Percentiles rank a stretch among this genome's conserved stretches.
phyloP scores from a whole-genome alignment of 2,329 filamentous ascomycete genomes.

The Paraphoma sp. region DNA sequence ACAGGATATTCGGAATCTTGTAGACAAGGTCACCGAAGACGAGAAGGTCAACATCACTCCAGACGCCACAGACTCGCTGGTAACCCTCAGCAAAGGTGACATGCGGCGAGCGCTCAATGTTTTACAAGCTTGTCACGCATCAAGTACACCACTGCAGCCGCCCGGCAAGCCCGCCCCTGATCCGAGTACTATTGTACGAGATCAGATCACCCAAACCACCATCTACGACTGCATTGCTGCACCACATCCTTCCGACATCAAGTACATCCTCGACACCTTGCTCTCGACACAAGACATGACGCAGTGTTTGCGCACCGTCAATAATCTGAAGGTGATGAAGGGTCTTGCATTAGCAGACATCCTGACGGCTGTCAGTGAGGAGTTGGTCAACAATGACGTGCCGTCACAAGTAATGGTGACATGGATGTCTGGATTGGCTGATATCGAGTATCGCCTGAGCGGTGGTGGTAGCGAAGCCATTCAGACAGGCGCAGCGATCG shows the following conservation, averaged over 20 bases:
- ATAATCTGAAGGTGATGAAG: constrained; percentile 82
- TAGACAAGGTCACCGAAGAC: constrained; percentile 88
- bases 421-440: constrained; percentile 89
- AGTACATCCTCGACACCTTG: constrained; percentile 81
- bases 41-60: constrained; percentile 83
- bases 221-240: constrained; percentile 99
- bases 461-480: constrained; percentile 86
- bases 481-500: constrained; percentile 92
- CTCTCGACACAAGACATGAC: constrained; percentile 87
- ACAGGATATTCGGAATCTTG: constrained; percentile 79
- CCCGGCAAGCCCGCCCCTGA: constrained; percentile 55
- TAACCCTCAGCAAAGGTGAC: constrained; percentile 89
- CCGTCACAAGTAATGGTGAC: constrained; percentile 84
- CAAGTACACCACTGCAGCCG: constrained; percentile 68
- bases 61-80: constrained; percentile 82
- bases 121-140: constrained; percentile 93
- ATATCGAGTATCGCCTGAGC: constrained; percentile 90
- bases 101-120: constrained; percentile 96
- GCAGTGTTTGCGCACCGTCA: constrained; percentile 85
- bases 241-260: constrained; percentile 87
- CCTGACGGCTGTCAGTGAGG: constrained; percentile 82
- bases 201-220: constrained; percentile 86
- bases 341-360: constrained; percentile 94
- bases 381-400: constrained; percentile 82
- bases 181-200: constrained; percentile 70